Evolutionary conservation across 2,329 filamentous ascomycete species (phyloP).

Genomic region (Talaromyces sp.): DNA sequence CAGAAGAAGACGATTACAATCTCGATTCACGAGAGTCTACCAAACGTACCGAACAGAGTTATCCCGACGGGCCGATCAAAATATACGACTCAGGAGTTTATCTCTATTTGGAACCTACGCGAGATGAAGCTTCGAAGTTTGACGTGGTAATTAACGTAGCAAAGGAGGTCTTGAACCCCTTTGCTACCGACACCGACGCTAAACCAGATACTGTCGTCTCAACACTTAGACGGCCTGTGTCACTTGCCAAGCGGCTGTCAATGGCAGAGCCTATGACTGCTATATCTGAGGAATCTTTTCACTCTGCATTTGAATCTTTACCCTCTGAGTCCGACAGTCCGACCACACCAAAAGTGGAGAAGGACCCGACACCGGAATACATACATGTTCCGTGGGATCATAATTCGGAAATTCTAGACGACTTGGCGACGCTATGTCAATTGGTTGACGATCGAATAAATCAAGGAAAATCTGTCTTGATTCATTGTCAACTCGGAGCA

Average conservation of each 20-base stretch:
- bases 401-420: slow-evolving; percentile 62
- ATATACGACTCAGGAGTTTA: slow-evolving; percentile 60
- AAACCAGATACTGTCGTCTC: slow-evolving; percentile 39
- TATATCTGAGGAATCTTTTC: slow-evolving; percentile 43
- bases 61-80: slow-evolving; percentile 59
- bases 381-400: slow-evolving; percentile 63
- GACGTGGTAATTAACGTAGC: slow-evolving; percentile 63
- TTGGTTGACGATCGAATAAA: slow-evolving; percentile 56
- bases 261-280: slow-evolving; percentile 42
- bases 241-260: slow-evolving; percentile 28
- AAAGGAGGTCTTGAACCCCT: slow-evolving; percentile 60
- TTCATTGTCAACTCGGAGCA: slow-evolving; percentile 62
- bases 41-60: slow-evolving; percentile 58
- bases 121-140: slow-evolving; percentile 54
- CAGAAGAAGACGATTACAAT: slow-evolving; percentile 48
- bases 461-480: slow-evolving; percentile 55
- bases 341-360: slow-evolving; percentile 28
- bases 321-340: slow-evolving; percentile 26
- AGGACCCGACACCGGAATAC: slow-evolving; percentile 52
- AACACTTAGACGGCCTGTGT: slow-evolving; percentile 41
- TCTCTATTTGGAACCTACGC: slow-evolving; percentile 59
- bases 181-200: slow-evolving; percentile 30
- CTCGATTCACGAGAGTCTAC: slow-evolving; percentile 51
- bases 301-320: slow-evolving; percentile 45
- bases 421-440: slow-evolving; percentile 55